phyloP scores from a whole-genome alignment of 1,284 basidiomycete genomes.

The Megacollybia platyphylla region DNA sequence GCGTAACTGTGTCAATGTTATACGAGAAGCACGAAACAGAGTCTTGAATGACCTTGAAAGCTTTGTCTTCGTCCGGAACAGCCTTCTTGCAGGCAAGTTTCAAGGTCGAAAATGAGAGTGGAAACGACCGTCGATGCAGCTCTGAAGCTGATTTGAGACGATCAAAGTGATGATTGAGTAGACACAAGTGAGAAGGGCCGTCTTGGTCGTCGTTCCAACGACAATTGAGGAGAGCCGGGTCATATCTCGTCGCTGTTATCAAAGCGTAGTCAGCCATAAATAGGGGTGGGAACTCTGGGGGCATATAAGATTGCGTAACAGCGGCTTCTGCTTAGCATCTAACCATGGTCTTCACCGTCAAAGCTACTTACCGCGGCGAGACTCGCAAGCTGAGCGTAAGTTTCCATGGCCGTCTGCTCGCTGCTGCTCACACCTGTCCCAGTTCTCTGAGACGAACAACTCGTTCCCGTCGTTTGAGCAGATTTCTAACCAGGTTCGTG shows the following conservation, averaged over 20 bases:
- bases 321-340: neutral
- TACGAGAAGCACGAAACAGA: neutral
- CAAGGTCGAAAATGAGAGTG: constrained; percentile 24
- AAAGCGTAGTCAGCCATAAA: constrained; percentile 20
- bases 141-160: constrained; percentile 38
- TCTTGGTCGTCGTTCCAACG: constrained; percentile 45
- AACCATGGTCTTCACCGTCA: constrained; percentile 26
- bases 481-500: constrained; percentile 26
- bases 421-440: constrained; percentile 1
- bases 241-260: constrained; percentile 45
- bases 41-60: constrained; percentile 21
- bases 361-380: constrained; percentile 32
- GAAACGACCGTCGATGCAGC: constrained; percentile 33
- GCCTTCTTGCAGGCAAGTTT: constrained; percentile 27
- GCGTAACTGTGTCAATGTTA: constrained; percentile 32
- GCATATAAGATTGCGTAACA: too few species aligned
- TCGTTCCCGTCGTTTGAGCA: constrained; percentile 32
- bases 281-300: too few species aligned
- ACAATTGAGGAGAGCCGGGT: constrained; percentile 28
- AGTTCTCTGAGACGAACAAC: constrained; percentile 18
- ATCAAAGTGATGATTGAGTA: constrained; percentile 45
- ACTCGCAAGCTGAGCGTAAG: constrained; percentile 23
- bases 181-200: constrained; percentile 39
- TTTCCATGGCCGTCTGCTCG: too few species aligned
- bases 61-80: constrained; percentile 15